Evolutionary conservation across 805 yeast genomes (phyloP), one percentile per base, ranked within the genome.

Genomic region (Zygotorulaspora danielsina): DNA sequence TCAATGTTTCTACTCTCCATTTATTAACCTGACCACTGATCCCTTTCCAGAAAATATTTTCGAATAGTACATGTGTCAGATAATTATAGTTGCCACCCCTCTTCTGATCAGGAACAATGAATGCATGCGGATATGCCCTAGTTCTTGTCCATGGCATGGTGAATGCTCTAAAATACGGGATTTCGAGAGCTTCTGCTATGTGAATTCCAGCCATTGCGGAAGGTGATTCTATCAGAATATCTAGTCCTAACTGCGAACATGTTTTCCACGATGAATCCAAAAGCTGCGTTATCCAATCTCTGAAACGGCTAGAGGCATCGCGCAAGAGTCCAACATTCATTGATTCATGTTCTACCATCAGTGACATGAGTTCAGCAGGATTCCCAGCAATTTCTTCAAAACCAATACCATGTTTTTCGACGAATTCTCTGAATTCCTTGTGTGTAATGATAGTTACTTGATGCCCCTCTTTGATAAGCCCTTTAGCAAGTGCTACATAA

Each of bases 81-180:
- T 86, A 85, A 57, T 90, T 90, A 64, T 90, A 90, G 7, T 89
- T 82, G 2, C 97, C 96, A 8, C 96, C 96, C 59, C 83, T 75
- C 56, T 83, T 86, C 62, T 85, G 94, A 44, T 88, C 96, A 0
- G 97, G 96, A 6, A 86, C 95, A 57, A 89, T 78, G 48, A 90
- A 88, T 0, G 97, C 97, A 68, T 90, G 97, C 1, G 97, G 97
- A 57, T 90, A 90, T 0, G 96, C 95, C 50, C 95, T 72, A 1
- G 97, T 89, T 45, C 95, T 67, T 0, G 97, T 86, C 97, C 97
- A 90, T 0, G 97, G 97, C 97, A 90, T 90, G 0, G 97, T 90
- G 58, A 90, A 90, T 0, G 97, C 97, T 53, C 97, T 71, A 67
- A 85, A 84, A 58, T 90, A 90, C 0, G 97, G 95, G 41, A 90